Evolutionary conservation across 2,329 filamentous ascomycete species (phyloP).

Genomic region (Tolypocladium cylindrosporum): DNA sequence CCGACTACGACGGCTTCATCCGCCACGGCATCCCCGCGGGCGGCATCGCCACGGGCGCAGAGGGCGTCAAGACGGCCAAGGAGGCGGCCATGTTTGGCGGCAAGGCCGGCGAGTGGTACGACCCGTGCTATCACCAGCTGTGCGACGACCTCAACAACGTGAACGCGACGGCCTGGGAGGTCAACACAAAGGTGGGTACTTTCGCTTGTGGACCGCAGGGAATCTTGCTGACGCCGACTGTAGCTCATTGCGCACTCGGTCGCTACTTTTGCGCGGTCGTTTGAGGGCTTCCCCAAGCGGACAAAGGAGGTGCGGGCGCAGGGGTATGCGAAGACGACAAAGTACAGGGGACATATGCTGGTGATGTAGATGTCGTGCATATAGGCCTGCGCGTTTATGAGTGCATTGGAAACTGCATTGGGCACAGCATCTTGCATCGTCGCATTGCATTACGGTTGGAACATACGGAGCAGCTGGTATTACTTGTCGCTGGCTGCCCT

Average conservation of each 20-base stretch:
- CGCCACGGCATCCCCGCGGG: constrained; percentile 62
- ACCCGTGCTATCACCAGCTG: constrained; percentile 52
- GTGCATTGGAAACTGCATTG: background rate
- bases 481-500: too few relatives aligned
- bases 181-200: constrained; percentile 45
- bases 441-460: background rate
- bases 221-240: constrained; percentile 7
- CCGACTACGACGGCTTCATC: constrained; percentile 73
- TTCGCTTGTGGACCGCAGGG: background rate
- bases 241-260: constrained; percentile 61
- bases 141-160: constrained; percentile 50
- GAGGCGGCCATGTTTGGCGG: constrained; percentile 64
- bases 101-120: constrained; percentile 48
- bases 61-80: constrained; percentile 61
- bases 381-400: background rate
- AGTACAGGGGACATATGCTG: constrained; percentile 41
- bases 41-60: constrained; percentile 69
- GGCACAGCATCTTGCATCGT: background rate
- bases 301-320: constrained; percentile 17
- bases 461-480: background rate
- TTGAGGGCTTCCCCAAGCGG: constrained; percentile 54
- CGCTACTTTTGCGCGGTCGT: constrained; percentile 57
- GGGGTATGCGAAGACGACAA: constrained; percentile 24
- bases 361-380: constrained; percentile 25
- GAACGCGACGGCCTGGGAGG: constrained; percentile 49